Base-by-base conservation (phyloP, 495 filamentous ascomycete species). In the Thermochaetoides thermophila region DNA sequence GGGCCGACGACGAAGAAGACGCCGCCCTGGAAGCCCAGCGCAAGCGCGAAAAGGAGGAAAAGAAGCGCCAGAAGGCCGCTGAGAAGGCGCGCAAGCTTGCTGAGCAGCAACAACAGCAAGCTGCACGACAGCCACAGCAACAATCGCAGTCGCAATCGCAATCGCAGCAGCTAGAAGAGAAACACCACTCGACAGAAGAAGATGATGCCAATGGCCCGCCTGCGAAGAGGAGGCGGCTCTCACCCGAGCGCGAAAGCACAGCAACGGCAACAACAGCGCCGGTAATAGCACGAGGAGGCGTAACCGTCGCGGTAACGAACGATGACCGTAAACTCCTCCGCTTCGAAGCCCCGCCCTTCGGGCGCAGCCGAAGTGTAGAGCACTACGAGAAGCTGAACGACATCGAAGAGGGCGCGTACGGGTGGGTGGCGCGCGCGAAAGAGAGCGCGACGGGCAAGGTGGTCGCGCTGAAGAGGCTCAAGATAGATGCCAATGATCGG, bases 351-450 rank as follows among this genome's bases (percentile, higher is more conserved):
- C 66, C 66, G 14, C 19, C 35, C 7, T 91, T 86, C 70, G 70
- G 71, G 22, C 73, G 72, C 26, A 82, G 79, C 48, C 68, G 84
- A 42, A 78, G 81, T 60, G 77, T 93, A 29, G 78, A 87, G 52
- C 78, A 85, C 51, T 96, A 85, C 55, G 82, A 93, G 52, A 76
- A 76, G 38, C 61, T 97, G 39, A 97, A 97, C 48, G 80, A 89
- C 56, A 97, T 97, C 47, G 89, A 96, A 52, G 89, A 97, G 55
- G 89, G 89, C 32, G 80, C 83, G 1, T 97, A 96, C 59, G 89
- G 89, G 32, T 86, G 76, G 73, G 89, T 97, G 3, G 86, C 87
- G 25, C 63, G 89, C 17, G 89, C 87, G 6, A 74, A 64, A 39
- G 84, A 94, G 51, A 69, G 67, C 8, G 64, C 64, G 3, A 92